phyloP scores from a whole-genome alignment of 768 basidiomycete species.

The Cantharellus anzutake region DNA sequence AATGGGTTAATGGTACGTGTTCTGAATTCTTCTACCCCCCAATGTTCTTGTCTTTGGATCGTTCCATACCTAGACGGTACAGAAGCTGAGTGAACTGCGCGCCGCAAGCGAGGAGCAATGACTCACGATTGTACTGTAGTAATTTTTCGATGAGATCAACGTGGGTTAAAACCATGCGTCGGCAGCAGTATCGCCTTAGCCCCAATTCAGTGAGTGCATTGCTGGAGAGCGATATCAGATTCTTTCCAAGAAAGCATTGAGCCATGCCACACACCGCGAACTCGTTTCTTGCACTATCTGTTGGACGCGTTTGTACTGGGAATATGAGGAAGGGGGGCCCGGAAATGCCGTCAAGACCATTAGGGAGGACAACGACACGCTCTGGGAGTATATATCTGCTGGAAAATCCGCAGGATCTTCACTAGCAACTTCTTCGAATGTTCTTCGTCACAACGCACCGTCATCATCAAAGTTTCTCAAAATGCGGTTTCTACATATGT shows the following conservation, averaged over 20 bases:
- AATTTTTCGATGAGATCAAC: constrained; percentile 96
- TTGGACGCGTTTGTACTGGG: too few relatives aligned
- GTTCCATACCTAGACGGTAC: constrained; percentile 14
- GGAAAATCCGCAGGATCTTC: too few relatives aligned
- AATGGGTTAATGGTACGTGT: not conserved
- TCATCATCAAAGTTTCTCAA: too few relatives aligned
- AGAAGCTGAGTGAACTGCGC: not conserved
- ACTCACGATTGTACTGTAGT: constrained; percentile 84
- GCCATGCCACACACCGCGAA: too few relatives aligned
- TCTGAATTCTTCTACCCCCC: not conserved
- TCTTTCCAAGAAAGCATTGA: not conserved
- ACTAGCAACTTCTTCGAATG: too few relatives aligned
- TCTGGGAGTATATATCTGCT: too few relatives aligned
- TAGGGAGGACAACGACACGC: too few relatives aligned
- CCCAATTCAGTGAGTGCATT: constrained; percentile 81
- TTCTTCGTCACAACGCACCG: too few relatives aligned
- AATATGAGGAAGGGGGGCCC: too few relatives aligned
- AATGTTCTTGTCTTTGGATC: constrained; percentile 11
- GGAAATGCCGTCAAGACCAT: too few relatives aligned
- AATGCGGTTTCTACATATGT: too few relatives aligned
- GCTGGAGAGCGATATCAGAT: constrained; percentile 21
- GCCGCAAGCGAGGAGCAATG: not conserved
- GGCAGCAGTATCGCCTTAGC: constrained; percentile 86
- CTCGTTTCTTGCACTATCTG: too few relatives aligned
- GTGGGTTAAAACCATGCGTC: constrained; percentile 93